Evolutionary conservation across 305 asterid genomes (phyloP).

Genomic region (Nicotiana rustica): DNA sequence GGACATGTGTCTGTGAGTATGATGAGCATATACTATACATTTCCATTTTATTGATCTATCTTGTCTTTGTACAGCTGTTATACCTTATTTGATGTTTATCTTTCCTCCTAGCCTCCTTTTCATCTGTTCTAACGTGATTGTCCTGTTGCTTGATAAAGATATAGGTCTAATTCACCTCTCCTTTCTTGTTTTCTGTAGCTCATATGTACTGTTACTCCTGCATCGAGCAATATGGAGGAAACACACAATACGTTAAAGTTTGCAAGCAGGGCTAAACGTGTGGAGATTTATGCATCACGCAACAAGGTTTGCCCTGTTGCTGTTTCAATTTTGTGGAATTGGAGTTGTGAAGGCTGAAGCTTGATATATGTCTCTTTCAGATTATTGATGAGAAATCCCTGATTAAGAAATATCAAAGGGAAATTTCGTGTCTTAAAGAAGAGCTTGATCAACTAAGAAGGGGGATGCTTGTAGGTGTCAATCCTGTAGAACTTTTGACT

Average conservation of each 20-base stretch:
- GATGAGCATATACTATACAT: slow-evolving; percentile 16
- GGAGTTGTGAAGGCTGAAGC: slow-evolving; percentile 26
- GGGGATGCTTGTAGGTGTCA: slow-evolving; percentile 84
- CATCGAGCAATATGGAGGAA: slow-evolving; percentile 98
- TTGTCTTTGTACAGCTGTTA: slow-evolving; percentile 18
- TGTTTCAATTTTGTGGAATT: slow-evolving; percentile 24
- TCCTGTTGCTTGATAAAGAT: slow-evolving; percentile 18
- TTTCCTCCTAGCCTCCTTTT: slow-evolving; percentile 1
- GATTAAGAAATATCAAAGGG: slow-evolving; percentile 98
- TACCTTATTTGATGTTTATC: slow-evolving; percentile 26
- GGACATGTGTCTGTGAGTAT: slow-evolving; percentile 96
- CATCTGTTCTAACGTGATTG: slow-evolving; percentile 14
- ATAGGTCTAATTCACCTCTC: slow-evolving; percentile 24
- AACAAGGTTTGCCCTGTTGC: slow-evolving; percentile 67
- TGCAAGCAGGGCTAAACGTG: slow-evolving; percentile 99
- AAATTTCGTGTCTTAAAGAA: slow-evolving; percentile 84
- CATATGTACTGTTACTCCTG: slow-evolving; percentile 97
- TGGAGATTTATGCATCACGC: slow-evolving; percentile 92
- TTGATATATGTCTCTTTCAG: slow-evolving; percentile 51
- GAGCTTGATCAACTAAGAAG: slow-evolving; percentile 89
- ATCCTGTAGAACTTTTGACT: slow-evolving; percentile 85
- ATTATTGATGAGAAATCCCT: slow-evolving; percentile 97
- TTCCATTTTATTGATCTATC: not conserved
- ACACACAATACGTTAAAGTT: slow-evolving; percentile 97
- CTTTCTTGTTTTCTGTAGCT: slow-evolving; percentile 54